Base-by-base conservation (phyloP, 768 basidiomycete genomes). In the Mycena olivaceomarginata region DNA sequence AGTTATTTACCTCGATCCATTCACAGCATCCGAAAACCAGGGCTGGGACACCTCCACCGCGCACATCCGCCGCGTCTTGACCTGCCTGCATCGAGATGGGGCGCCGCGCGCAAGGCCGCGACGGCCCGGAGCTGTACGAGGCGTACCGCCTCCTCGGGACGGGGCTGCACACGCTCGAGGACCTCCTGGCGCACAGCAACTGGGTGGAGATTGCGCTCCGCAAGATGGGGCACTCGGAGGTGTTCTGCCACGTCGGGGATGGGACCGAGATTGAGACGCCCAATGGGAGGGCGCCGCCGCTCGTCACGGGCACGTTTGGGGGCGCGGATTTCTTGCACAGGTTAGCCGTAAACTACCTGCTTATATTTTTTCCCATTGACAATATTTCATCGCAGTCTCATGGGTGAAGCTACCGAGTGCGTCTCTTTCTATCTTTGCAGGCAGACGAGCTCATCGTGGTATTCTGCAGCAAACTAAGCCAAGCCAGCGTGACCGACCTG, bases 241-340 rank as follows among this genome's bases (percentile, higher is more conserved):
- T 96, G 18, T 96, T 96, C 85, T 93, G 93, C 74, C 95, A 96
- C 83, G 94, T 96, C 64, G 95, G 96, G 16, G 92, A 94, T 57
- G 87, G 89, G 76, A 90, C 90, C 88, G 72, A 67, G 25, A 86
- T 93, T 64, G 84, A 92, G 60, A 91, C 92, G 0, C 92, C 92
- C 20, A 88, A 86, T 71, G 92, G 92, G 20, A 85, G 84, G 40
- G 90, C 91, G 1, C 92, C 92, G 1, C 93, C 93, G 72, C 89
- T 94, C 48, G 90, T 94, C 18, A 94, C 93, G 5, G 93, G 93
- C 13, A 93, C 93, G 0, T 94, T 94, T 82, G 92, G 93, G n/a
- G 86, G 89, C 84, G 76, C 68, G 84, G 79, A 67, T 40, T 31
- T 62, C 57, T 12, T 71, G 22, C 77, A 59, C 40, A 51, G 37